Base-by-base conservation (phyloP, 495 filamentous ascomycete species). In the Rusavskia elegans region DNA sequence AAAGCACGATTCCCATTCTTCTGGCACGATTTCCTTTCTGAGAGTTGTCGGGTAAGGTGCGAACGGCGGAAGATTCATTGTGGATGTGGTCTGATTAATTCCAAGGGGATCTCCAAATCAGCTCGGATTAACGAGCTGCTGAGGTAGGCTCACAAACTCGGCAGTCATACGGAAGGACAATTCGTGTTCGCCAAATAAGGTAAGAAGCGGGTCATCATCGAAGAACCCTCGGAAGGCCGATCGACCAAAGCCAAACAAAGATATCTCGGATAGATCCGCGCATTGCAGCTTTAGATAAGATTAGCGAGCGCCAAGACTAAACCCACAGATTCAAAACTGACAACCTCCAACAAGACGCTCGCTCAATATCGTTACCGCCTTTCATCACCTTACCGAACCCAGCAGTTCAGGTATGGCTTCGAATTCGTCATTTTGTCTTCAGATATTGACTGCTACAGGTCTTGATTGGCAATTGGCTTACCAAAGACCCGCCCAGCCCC, bases 381-480 rank as follows among this genome's bases (percentile, higher is more conserved):
- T 80, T 80, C 80, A 85, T 85, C 82, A 86, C 83, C 71, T 87
- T 86, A 82, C 83, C 80, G 84, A 76, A 80, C 80, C 75, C 59
- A 61, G 70, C 61, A 69, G 73, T 77, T 77, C 73, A 75, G 74
- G 32, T 35, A 35, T 14, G 32, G 10, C 6, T 35, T 7, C 0
- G 2, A 2, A 1, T 35, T 11, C 8, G 32, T 11, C 2, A 11
- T 10, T 11, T 8, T 6, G 9, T 35, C 2, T 27, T 27, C 32
- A 35, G 1, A 35, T 10, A 35, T 14, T 35, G 32, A 35, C 13
- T 35, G 32, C 6, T 10, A 35, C 2, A 35, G 32, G 73, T 77
- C 74, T 71, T 77, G 74, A 74, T 69, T 71, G 74, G 70, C 68
- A n/a, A 68, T 59, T 56, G 9, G 9, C 61, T 59, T 57, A 60